Conservation (phyloP, 2,329 filamentous ascomycete species). For the Epicoccum nigrum region DNA sequence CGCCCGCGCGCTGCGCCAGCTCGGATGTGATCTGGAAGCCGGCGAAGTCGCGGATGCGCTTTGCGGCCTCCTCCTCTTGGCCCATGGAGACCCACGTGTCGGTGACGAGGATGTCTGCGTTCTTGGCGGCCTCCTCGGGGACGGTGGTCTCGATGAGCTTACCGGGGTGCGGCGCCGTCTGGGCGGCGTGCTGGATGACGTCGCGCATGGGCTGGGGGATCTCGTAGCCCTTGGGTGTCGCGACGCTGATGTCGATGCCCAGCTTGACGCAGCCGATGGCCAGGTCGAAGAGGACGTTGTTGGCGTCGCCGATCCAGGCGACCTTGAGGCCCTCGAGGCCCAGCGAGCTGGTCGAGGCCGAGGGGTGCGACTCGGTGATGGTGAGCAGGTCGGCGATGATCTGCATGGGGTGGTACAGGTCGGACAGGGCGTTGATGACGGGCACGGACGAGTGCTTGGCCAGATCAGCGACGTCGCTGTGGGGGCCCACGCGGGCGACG, state of each 20-base stretch:
- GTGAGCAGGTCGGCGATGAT: conserved; percentile 94
- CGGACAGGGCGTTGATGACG: conserved; percentile 70
- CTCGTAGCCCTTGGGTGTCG: conserved; percentile 82
- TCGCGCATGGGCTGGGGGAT: conserved; percentile 78
- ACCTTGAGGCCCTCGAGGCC: conserved; percentile 85
- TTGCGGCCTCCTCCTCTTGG: conserved; percentile 82
- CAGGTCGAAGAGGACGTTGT: conserved; percentile 95
- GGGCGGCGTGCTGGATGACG: conserved; percentile 70
- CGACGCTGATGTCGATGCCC: conserved; percentile 84
- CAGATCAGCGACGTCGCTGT: conserved; percentile 56
- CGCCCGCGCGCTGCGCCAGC: conserved; percentile 81
- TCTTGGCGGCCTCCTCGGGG: conserved; percentile 83
- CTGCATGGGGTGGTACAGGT: conserved; percentile 92
- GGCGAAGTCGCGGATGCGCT: conserved; percentile 78
- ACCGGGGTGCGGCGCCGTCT: conserved; percentile 63
- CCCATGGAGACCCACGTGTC: conserved; percentile 99
- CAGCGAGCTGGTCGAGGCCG: conserved; percentile 57
- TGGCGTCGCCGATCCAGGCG: conserved; percentile 95
- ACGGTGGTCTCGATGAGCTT: conserved; percentile 75
- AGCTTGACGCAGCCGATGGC: conserved; percentile 87
- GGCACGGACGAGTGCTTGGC: conserved; percentile 57
- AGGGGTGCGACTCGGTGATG: conserved; percentile 77
- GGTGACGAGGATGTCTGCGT: conserved; percentile 88
- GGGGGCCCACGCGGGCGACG: conserved; percentile 59
- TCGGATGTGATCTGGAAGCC: conserved; percentile 93